A percentile compares a stretch with the other conserved stretches of the same genome.
phyloP scores from a whole-genome alignment of 176 grass and related monocot genomes.

The maize (Zea mays) region Zm-B73-REFERENCE-NAM-5.0 NC_050103.1:175553001-175553500 shows the following conservation, averaged over 20 bases:
- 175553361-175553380: not conserved
- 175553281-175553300: conserved; percentile 1
- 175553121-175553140: not conserved
- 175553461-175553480: not conserved
- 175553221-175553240: conserved; percentile 71
- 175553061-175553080: not conserved
- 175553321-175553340: conserved; percentile 9
- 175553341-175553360: not conserved
- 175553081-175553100: not conserved
- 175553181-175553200: conserved; percentile 97
- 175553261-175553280: conserved; percentile 6
- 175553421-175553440: not conserved
- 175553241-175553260: conserved; percentile 75
- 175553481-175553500: not conserved
- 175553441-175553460: not conserved
- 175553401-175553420: not conserved
- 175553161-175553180: conserved; percentile 84
- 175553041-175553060: not conserved
- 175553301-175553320: not conserved
- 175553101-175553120: not conserved
- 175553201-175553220: conserved; percentile 89
- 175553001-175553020: not conserved
- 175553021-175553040: not conserved
- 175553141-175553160: not conserved
- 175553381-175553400: not conserved